Evolutionary conservation across 345 rosid genomes (phyloP).

Genomic region (Rhodamnia argentea): DNA sequence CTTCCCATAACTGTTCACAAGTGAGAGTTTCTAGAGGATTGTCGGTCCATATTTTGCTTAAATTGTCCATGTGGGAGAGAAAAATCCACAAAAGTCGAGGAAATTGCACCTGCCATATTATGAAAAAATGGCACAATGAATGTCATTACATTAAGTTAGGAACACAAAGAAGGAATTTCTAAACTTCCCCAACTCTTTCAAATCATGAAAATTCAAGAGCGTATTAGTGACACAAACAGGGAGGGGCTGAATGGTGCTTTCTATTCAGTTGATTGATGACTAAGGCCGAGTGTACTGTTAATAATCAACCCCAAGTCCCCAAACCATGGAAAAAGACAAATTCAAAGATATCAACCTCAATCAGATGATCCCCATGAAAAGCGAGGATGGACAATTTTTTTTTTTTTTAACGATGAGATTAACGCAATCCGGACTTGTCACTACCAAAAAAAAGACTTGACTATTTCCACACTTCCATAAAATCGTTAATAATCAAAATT

Average conservation of each 20-base stretch:
- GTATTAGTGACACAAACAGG: too few relatives aligned
- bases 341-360: fast-evolving
- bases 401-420: background rate
- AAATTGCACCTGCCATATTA: background rate
- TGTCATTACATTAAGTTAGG: fast-evolving
- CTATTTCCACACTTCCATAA: background rate
- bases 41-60: background rate
- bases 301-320: too few relatives aligned
- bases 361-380: background rate
- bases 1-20: background rate
- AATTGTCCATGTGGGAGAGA: background rate
- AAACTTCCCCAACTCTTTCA: background rate
- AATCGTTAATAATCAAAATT: background rate
- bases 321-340: background rate
- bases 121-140: background rate
- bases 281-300: too few relatives aligned
- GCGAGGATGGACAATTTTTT: background rate
- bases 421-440: background rate
- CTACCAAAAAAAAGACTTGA: background rate
- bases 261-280: too few relatives aligned
- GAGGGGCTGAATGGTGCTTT: too few relatives aligned
- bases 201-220: background rate
- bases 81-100: fast-evolving
- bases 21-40: background rate
- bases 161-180: background rate